Base-by-base conservation (phyloP, 257 asterid species). In the Gentiana macrophylla region DNA sequence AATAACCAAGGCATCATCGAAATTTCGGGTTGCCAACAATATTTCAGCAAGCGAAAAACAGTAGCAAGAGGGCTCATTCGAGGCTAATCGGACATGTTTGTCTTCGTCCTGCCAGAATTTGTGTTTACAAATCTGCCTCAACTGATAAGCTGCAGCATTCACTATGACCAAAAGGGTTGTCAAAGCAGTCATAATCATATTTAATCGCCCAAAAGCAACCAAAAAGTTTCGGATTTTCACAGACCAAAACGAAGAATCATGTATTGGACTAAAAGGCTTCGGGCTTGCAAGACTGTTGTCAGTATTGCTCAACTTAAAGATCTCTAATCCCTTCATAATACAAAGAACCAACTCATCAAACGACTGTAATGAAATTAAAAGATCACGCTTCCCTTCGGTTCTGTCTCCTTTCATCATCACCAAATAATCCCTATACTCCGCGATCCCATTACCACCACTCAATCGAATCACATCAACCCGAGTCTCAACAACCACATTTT, bases 281-380 rank as follows among this genome's bases (percentile, higher is more conserved):
- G 55, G 43, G 12, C 55, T 37, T 3, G 62, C 70, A 4, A 65
- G 44, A 65, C 45, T 58, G 50, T 65, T 58, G 5, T 59, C 71
- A 53, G 34, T 37, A 38, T 58, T 60, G 57, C 71, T 66, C 62
- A 66, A 53, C 61, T 66, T 66, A 61, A 66, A 46, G 46, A 66
- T 59, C 57, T 66, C 71, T 35, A 66, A n/a, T 37, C 71, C 71
- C 36, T 12, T 61, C 2, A 66, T 56, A 35, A 59, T 60, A 37
- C 50, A 44, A 53, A 45, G 34, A 2, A 37, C 55, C 10, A 53
- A 53, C 45, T 60, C 38, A 53, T 24, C 24, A 24, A 24, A 24
- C 24, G 24, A 24, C 24, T 24, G 24, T 24, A 24, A 24, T 24
- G 24, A 47, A 46, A 66, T 49, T 37, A 58, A 66, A n/a, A 66